Evolutionary conservation across 768 basidiomycete species (phyloP).

Genomic region (Omphalotus guepiniiformis): DNA sequence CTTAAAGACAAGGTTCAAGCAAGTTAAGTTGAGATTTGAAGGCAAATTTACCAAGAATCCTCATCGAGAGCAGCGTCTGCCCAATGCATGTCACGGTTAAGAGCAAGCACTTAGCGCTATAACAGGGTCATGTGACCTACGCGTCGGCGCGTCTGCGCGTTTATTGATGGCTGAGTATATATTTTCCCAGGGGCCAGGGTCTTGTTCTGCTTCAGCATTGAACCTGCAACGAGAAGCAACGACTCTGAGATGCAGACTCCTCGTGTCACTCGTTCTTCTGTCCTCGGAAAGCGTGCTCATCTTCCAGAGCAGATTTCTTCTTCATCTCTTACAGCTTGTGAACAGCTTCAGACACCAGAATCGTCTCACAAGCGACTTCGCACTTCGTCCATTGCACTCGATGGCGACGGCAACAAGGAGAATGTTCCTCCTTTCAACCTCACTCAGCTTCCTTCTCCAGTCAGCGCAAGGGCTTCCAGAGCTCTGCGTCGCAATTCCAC

Average conservation of each 20-base stretch:
- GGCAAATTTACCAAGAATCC: no score
- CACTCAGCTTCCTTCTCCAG: conserved; percentile 33
- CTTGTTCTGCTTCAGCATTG: no score
- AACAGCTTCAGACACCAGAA: conserved; percentile 54
- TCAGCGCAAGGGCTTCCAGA: conserved; percentile 33
- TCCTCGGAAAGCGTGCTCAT: conserved; percentile 49
- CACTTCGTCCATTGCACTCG: conserved; percentile 37
- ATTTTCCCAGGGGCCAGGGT: no score
- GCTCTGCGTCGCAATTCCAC: conserved; percentile 32
- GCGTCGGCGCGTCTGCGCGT: no score
- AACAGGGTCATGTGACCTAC: no score
- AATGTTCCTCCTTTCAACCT: conserved; percentile 63
- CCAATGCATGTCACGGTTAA: no score
- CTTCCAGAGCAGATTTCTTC: conserved; percentile 27
- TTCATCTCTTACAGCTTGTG: conserved; percentile 10
- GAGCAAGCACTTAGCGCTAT: no score
- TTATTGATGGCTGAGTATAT: no score
- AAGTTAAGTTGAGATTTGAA: no score
- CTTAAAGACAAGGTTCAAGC: no score
- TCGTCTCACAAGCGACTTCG: conserved; percentile 60
- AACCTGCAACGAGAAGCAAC: no score
- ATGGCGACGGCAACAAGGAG: conserved; percentile 70
- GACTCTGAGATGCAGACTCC: conserved; percentile 48
- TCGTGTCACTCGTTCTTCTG: conserved; percentile 40
- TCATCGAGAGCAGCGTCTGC: no score